Evolutionary conservation across 768 basidiomycete genomes (phyloP), one percentile per base, ranked within the genome.

Genomic region (Auricularia heimuer): DNA sequence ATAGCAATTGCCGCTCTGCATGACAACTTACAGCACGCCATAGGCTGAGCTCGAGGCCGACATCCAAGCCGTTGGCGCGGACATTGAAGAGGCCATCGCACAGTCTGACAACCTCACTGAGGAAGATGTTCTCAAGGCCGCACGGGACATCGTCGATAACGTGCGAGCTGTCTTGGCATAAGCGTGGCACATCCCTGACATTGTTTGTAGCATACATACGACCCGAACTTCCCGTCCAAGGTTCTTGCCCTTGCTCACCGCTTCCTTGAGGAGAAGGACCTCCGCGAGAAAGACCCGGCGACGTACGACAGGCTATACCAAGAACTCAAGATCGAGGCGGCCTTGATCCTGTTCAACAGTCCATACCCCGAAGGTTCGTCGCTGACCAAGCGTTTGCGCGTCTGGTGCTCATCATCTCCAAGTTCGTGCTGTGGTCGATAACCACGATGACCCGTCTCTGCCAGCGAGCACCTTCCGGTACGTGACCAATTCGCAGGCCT

Each of bases 251-350:
- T 62, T 24, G 61, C 65, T 42, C 42, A 47, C 33, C 35, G 47
- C 44, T 62, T 65, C 51, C 37, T 36, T 24, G 42, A 65, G 35
- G 60, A 65, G n/a, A 42, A 61, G 62, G 61, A 65, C 44, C 65
- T 61, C 16, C 61, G 61, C 33, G 45, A 34, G 62, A 62, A 65
- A 16, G 63, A 70, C 36, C 65, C 70, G 4, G 61, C 37, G 24
- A 65, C 69, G 37, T 69, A 67, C 51, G 63, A 63, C n/a, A 63
- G 66, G 44, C 68, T 65, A 16, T 71, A 70, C 65, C 68, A 71
- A 12, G 71, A 73, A 39, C 63, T 73, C 36, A 70, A 71, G 65
- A 65, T 73, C 37, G 71, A 75, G 66, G 72, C 72, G 3, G 74
- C 71, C 2, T 51, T 75, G 37, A 73, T 75, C 58, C 42, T 67